Base-by-base conservation (phyloP, 257 asterid species). In the Ligustrum vulgare region DNA sequence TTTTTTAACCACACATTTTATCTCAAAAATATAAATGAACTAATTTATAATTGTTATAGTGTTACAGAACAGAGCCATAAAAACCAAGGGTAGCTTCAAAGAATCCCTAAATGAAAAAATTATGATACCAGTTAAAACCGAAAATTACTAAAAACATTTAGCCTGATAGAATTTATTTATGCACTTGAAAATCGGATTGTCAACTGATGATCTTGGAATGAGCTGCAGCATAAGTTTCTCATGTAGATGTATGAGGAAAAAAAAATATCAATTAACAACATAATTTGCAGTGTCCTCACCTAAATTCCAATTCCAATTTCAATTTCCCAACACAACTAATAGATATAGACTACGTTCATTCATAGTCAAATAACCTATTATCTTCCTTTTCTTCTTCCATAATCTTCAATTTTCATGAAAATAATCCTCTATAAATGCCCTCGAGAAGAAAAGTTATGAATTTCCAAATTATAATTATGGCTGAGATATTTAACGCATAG, bases 251-350 rank as follows among this genome's bases (percentile, higher is more conserved):
- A 18, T 45, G 54, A 28, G 31, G 31, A 12, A 45, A 45, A 45
- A 45, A 37, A 72, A 8, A 72, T 23, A 67, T 2, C 28, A 72
- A 60, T 65, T 33, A 49, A 39, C 72, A 9, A 51, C 69, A 54
- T 15, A 25, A 35, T 54, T 34, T 13, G 25, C 34, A 65, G 8
- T 5, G 75, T 70, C 28, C 28, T 43, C 74, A 80, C 32, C 60
- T 28, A 6, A 75, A 56, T 75, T 78, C 78, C 68, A 75, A 56
- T 75, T 78, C 78, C 68, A 33, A 5, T 23, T 51, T n/a, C 22
- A 33, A 20, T 12, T 72, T 7, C 13, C 47, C 15, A 39, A 31
- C 28, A 34, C 36, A 45, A 33, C 7, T 13, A 62, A 70, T 20
- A 23, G 71, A 60, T 43, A 18, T n/a, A 39, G 65, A 39, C 15